Base-by-base conservation (phyloP, 2,329 filamentous ascomycete genomes). In the Cryoendolithus antarcticus region DNA sequence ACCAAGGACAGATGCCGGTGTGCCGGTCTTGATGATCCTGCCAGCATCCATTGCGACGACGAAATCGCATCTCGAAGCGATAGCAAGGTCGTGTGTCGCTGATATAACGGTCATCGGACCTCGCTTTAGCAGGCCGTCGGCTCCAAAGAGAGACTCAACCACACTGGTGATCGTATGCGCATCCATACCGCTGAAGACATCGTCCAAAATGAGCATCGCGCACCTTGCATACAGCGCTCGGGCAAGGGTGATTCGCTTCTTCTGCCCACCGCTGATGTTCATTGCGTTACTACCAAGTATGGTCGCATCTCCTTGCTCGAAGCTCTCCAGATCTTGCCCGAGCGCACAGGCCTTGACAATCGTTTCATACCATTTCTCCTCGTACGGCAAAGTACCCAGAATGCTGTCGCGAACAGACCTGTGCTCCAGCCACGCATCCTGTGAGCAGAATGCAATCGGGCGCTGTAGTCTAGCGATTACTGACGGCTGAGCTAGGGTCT, bases 171-270 rank as follows among this genome's bases (percentile, higher is more conserved):
- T 67, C 0, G 69, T 71, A 10, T 63, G 57, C 7, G 61, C 55
- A 46, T 72, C 70, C 5, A 73, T 59, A 3, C 68, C 68, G 42
- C 64, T 69, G n/a, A 73, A 60, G 12, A 66, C 62, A 45, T 72
- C 69, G 45, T 72, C 70, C 9, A 73, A 57, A 12, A 73, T 58
- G 24, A 71, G 54, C 19, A 70, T 57, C 29, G 65, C 59, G 35
- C 62, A 62, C 33, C 65, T 61, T 12, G 69, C 62, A 49, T 72
- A 74, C 12, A 67, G 47, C 3, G 62, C 62, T 9, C 63, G 46
- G 5, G 64, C 64, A 39, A 66, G 63, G 1, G 63, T 61, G 24
- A 67, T 54, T 6, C 63, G 58, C 42, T 67, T 64, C 36, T 57
- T 48, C 40, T 66, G 63, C 3, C 64, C 64, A 12, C 63, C 63